phyloP scores from a whole-genome alignment of 768 basidiomycete genomes.

The Suillus subalutaceus region DNA sequence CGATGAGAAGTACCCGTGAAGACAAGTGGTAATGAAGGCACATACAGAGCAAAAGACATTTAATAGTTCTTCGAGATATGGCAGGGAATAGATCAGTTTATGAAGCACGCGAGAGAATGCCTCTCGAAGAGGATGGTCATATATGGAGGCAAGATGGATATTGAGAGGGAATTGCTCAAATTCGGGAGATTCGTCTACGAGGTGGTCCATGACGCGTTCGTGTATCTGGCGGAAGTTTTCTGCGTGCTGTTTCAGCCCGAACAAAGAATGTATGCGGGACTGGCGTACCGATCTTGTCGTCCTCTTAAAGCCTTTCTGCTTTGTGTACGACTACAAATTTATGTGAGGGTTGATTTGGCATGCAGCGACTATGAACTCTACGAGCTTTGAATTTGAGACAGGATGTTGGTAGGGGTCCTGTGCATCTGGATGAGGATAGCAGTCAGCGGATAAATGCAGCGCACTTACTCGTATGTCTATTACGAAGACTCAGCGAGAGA shows the following conservation, averaged over 20 bases:
- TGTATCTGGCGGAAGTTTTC: constrained; percentile 93
- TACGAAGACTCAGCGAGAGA: constrained; percentile 86
- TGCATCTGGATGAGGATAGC: background rate
- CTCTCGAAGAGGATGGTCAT: constrained; percentile 90
- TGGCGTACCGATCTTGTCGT: constrained; percentile 81
- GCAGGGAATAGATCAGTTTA: constrained; percentile 81
- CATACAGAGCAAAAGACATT: constrained; percentile 82
- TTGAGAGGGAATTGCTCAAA: too few relatives aligned
- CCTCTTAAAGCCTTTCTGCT: constrained; percentile 87
- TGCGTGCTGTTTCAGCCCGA: constrained; percentile 33
- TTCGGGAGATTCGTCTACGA: too few relatives aligned
- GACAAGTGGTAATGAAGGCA: background rate
- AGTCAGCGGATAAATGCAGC: constrained; percentile 14
- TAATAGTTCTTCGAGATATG: constrained; percentile 84
- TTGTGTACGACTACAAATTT: constrained; percentile 94
- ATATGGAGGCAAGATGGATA: constrained; percentile 91
- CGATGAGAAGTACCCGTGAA: constrained; percentile 4
- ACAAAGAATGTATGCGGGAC: background rate
- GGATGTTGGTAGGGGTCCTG: constrained; percentile 87
- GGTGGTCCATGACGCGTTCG: constrained; percentile 80
- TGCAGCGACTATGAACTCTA: constrained; percentile 79
- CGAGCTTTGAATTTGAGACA: constrained; percentile 64
- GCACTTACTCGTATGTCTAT: constrained; percentile 89
- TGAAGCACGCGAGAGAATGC: constrained; percentile 91
- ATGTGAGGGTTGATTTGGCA: constrained; percentile 76